These are phyloP conservation scores for Wickerhamiella musiphila DNA, from an alignment of 805 yeast genomes.

Conservation along the genomic window DNA sequence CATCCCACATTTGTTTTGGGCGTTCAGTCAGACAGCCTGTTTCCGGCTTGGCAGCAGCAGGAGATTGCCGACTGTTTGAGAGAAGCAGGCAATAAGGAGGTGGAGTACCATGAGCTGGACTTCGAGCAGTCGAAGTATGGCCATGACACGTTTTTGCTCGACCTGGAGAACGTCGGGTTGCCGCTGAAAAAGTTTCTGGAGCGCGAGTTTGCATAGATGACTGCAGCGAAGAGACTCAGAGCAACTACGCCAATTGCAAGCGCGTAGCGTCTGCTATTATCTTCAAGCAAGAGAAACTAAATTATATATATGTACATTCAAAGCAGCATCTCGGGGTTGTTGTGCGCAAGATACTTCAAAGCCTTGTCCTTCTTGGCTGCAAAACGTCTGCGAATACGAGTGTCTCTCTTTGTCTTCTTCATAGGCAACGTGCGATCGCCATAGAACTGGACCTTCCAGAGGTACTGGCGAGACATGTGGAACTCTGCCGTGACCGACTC, in stretches of 20 bases:
- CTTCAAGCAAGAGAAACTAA: too few relatives aligned
- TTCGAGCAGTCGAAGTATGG: conserved; percentile 69
- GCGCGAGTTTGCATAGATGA: not conserved
- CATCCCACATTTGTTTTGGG: conserved; percentile 66
- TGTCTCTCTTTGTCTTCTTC: conserved; percentile 17
- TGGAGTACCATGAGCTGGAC: conserved; percentile 57
- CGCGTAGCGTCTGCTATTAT: too few relatives aligned
- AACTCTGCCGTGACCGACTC: conserved; percentile 64
- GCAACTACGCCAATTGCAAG: too few relatives aligned
- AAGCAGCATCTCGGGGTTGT: conserved; percentile 12
- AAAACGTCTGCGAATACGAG: conserved; percentile 12
- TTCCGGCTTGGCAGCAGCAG: conserved; percentile 89
- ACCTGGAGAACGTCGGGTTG: conserved; percentile 61
- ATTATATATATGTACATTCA: conserved; percentile 4
- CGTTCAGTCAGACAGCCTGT: conserved; percentile 79
- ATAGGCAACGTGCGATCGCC: conserved; percentile 23
- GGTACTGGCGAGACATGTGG: conserved; percentile 21
- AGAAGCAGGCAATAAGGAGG: conserved; percentile 18
- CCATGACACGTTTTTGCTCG: conserved; percentile 77
- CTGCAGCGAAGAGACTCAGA: too few relatives aligned
- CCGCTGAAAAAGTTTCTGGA: conserved; percentile 52
- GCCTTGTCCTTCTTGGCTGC: conserved; percentile 14
- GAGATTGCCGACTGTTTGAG: conserved; percentile 50
- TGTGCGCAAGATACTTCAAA: conserved; percentile 15
- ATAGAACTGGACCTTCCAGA: conserved; percentile 22